Evolutionary conservation across 2,329 filamentous ascomycete genomes (phyloP).

Genomic region (Alternaria sp.): DNA sequence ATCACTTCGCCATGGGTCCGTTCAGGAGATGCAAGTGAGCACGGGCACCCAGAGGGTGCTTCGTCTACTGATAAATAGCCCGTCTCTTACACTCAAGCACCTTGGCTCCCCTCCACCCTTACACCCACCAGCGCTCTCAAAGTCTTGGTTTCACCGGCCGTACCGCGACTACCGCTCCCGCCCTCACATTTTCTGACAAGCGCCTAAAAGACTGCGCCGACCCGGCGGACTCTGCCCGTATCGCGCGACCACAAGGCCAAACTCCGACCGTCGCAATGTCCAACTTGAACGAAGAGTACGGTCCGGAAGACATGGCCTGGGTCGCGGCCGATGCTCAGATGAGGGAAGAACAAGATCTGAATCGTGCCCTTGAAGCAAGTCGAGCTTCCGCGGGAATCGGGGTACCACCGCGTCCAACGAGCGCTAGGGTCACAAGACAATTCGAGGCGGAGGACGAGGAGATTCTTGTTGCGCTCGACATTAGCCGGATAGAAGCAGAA

Average conservation of each 20-base stretch:
- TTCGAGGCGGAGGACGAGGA: not conserved
- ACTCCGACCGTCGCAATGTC: no score
- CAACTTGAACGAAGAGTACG: not conserved
- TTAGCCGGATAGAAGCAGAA: not conserved
- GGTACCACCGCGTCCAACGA: not conserved
- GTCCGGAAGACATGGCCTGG: not conserved
- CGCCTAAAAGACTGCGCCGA: not conserved
- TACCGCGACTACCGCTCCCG: not conserved
- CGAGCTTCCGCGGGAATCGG: not conserved
- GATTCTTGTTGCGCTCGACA: not conserved
- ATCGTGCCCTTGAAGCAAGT: not conserved
- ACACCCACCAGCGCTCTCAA: not conserved
- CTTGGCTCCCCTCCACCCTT: not conserved
- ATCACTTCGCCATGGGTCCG: not conserved
- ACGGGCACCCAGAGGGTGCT: not conserved
- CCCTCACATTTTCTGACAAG: not conserved
- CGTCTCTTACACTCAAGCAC: not conserved
- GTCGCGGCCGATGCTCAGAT: not conserved
- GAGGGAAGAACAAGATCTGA: not conserved
- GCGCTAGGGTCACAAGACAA: not conserved
- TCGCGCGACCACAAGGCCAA: no score
- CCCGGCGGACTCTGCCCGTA: not conserved
- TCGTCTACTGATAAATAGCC: not conserved
- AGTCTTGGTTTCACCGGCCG: not conserved
- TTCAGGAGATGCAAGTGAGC: not conserved